Evolutionary conservation across 176 grass and related monocot species (phyloP).

Genomic region (Oryza australiensis): DNA sequence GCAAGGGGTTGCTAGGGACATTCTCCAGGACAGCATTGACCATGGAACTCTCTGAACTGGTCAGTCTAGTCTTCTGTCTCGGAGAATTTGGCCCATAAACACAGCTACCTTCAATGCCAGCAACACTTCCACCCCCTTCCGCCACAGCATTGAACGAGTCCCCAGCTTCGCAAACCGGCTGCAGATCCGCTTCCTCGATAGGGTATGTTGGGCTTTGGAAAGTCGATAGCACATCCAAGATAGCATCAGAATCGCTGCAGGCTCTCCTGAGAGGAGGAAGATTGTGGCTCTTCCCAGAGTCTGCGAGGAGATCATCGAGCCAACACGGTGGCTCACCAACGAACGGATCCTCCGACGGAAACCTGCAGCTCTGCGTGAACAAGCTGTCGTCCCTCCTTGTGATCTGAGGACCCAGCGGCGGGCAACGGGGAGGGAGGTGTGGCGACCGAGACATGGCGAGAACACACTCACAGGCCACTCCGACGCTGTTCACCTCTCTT

Average conservation of each 20-base stretch:
- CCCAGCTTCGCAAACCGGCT: conserved; percentile 31
- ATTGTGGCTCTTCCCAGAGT: conserved; percentile 43
- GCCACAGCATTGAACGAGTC: conserved; percentile 16
- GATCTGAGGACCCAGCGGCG: conserved; percentile 55
- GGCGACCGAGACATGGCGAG: conserved; percentile 72
- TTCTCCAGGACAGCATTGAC: conserved; percentile 86
- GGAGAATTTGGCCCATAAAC: conserved; percentile 94
- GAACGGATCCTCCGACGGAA: conserved; percentile 47
- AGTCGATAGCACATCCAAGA: conserved; percentile 59
- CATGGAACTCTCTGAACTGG: conserved; percentile 77
- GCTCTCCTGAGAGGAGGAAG: conserved; percentile 68
- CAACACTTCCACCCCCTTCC: conserved; percentile 29
- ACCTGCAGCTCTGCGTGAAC: conserved; percentile 59
- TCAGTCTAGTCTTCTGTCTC: conserved; percentile 74
- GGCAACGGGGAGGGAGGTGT: conserved; percentile 87
- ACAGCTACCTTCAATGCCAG: conserved; percentile 60
- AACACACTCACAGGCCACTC: conserved; percentile 12
- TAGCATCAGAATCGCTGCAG: conserved; percentile 81
- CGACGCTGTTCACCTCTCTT: conserved; percentile 6
- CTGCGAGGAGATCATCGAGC: conserved; percentile 81
- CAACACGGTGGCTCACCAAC: conserved; percentile 66
- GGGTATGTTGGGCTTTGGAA: conserved; percentile 39
- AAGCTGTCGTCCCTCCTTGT: conserved; percentile 49
- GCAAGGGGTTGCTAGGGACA: conserved; percentile 77
- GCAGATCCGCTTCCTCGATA: conserved; percentile 49